Conservation (phyloP, 2,329 filamentous ascomycete genomes). For the Biscogniauxia marginata region DNA sequence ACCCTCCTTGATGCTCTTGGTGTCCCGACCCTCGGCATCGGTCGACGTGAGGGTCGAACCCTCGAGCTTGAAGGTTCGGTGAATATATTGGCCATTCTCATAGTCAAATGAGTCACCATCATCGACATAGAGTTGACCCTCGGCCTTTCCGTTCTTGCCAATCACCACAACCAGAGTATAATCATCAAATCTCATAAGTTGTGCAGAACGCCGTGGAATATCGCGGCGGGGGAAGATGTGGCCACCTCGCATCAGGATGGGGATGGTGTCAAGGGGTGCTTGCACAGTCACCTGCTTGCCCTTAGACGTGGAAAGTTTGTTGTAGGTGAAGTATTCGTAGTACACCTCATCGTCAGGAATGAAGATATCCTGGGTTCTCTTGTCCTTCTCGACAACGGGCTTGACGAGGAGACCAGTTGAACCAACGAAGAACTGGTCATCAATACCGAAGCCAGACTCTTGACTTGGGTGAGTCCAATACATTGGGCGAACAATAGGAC, state of each 20-base stretch:
- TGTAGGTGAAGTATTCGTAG: conserved; percentile 93
- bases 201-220: conserved; percentile 77
- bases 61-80: conserved; percentile 73
- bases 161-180: conserved; percentile 86
- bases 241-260: conserved; percentile 87
- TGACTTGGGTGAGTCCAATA: conserved; percentile 89
- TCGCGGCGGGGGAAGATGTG: conserved; percentile 91
- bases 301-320: conserved; percentile 65
- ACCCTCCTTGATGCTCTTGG: conserved; percentile 61
- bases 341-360: conserved; percentile 87
- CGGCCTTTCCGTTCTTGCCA: conserved; percentile 63
- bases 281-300: conserved; percentile 68
- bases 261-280: conserved; percentile 82
- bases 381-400: conserved; percentile 78
- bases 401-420: conserved; percentile 88
- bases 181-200: conserved; percentile 90
- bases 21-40: conserved; percentile 59
- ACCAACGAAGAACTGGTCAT: conserved; percentile 92
- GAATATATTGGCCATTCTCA: conserved; percentile 81
- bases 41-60: conserved; percentile 63
- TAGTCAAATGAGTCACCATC: conserved; percentile 93
- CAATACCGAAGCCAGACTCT: conserved; percentile 81
- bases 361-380: conserved; percentile 73
- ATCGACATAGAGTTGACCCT: conserved; percentile 84
- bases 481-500: conserved; percentile 86